These are phyloP conservation scores for Cnidoscolus chayamansa DNA, from an alignment of 441 rosid species.

Conservation along the genomic window DNA sequence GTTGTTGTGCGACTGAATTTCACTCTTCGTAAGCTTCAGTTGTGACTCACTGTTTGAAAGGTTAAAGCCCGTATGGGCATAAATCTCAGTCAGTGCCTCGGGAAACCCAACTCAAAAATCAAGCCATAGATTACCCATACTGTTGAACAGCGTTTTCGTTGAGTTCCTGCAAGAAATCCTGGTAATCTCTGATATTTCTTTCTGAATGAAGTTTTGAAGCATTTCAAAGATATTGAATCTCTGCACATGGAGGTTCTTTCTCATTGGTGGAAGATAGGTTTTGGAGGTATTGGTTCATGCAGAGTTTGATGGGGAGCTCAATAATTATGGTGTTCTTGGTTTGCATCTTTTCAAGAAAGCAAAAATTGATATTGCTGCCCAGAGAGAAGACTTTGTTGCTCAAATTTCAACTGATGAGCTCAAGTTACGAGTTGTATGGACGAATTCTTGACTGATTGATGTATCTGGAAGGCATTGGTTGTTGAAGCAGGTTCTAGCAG, in stretches of 20 bases:
- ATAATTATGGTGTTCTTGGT: slow-evolving; percentile 36
- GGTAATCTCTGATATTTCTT: neutral
- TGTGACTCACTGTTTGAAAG: neutral
- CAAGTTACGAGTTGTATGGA: slow-evolving; percentile 35
- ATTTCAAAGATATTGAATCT: slow-evolving; percentile 28
- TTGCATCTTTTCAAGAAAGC: slow-evolving; percentile 28
- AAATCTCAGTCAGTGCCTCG: no score
- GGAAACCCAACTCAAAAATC: slow-evolving; percentile 14
- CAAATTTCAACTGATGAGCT: slow-evolving; percentile 28
- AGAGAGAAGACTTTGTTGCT: neutral
- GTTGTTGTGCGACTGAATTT: no score
- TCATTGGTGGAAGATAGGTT: slow-evolving; percentile 13
- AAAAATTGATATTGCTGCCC: neutral
- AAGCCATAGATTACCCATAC: neutral
- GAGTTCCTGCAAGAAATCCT: neutral
- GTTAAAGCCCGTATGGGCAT: no score
- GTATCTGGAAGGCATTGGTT: slow-evolving; percentile 37
- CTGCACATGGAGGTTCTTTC: slow-evolving; percentile 34
- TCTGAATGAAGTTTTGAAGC: slow-evolving; percentile 21
- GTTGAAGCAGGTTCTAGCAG: slow-evolving; percentile 27
- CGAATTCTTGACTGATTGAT: slow-evolving; percentile 35
- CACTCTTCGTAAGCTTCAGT: no score
- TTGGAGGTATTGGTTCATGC: slow-evolving; percentile 27
- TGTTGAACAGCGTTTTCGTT: slow-evolving; percentile 3
- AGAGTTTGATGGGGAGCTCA: slow-evolving; percentile 30